Percentiles rank a stretch among this genome's conserved stretches.
phyloP scores from a whole-genome alignment of 306 rosid genomes.

The Glycine latifolia region DNA sequence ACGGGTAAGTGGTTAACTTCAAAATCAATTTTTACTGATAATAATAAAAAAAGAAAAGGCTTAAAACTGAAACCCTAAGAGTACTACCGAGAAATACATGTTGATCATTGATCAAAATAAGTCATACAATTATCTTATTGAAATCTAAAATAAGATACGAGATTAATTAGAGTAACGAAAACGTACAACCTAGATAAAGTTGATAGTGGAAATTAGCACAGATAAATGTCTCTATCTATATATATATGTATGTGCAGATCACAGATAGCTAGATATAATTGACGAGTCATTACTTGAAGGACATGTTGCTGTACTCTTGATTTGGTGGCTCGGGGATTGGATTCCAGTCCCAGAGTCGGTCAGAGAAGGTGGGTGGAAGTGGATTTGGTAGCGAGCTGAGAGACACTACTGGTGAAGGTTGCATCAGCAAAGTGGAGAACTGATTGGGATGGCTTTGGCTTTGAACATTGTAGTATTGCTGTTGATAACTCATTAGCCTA shows the following conservation, averaged over 20 bases:
- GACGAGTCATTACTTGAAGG: constrained; percentile 75
- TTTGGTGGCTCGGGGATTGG: constrained; percentile 68
- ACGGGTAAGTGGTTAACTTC: background rate
- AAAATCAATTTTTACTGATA: background rate
- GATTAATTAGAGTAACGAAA: constrained; percentile 10
- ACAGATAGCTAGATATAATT: background rate
- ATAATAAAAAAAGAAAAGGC: background rate
- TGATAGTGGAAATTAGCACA: constrained; percentile 42
- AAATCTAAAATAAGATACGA: constrained; percentile 23
- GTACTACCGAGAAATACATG: constrained; percentile 6
- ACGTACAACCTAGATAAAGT: constrained; percentile 18
- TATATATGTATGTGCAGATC: constrained; percentile 40
- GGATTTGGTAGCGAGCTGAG: constrained; percentile 54
- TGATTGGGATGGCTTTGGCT: constrained; percentile 45
- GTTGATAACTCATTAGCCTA: constrained; percentile 69
- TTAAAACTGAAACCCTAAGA: constrained; percentile 29
- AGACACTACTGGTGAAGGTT: constrained; percentile 32
- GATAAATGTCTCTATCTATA: constrained; percentile 12
- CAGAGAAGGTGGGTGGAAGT: constrained; percentile 73
- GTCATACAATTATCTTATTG: constrained; percentile 46
- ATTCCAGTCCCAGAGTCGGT: constrained; percentile 95
- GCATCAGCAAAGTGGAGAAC: constrained; percentile 56
- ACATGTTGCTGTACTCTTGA: constrained; percentile 62
- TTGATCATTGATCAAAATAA: constrained; percentile 29
- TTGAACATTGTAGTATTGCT: constrained; percentile 51